Conservation (phyloP, 1,139 yeast genomes). For the Hansenula lynferdii region DNA sequence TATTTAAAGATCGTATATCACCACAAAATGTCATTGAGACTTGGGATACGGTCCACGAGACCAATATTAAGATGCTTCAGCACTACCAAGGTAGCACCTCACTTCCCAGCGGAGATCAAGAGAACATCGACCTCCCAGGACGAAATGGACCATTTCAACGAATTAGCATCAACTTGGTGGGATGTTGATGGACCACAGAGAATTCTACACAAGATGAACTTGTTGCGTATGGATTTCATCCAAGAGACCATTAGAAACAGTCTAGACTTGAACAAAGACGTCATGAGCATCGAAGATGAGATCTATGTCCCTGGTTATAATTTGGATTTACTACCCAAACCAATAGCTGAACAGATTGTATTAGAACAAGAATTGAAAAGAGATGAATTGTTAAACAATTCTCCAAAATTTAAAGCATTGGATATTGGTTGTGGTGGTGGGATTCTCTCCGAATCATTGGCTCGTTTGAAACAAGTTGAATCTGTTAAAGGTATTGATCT, state of each 20-base stretch:
- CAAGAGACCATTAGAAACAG: constrained; percentile 49
- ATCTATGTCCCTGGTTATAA: constrained; percentile 79
- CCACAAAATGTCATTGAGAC: too few relatives aligned
- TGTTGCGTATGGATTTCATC: constrained; percentile 83
- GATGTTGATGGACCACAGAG: constrained; percentile 91
- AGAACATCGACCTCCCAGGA: constrained; percentile 28
- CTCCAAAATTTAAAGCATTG: constrained; percentile 44
- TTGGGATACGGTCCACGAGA: too few relatives aligned
- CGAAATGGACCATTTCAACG: constrained; percentile 78
- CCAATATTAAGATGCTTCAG: too few relatives aligned
- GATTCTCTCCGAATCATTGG: constrained; percentile 78
- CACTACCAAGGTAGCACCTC: neutral
- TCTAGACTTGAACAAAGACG: constrained; percentile 39
- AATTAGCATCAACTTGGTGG: constrained; percentile 94
- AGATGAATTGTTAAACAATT: constrained; percentile 31
- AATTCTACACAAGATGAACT: constrained; percentile 90
- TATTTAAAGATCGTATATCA: too few relatives aligned
- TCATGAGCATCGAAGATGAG: constrained; percentile 40
- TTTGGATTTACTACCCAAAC: constrained; percentile 56
- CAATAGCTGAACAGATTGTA: constrained; percentile 42
- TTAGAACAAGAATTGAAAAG: constrained; percentile 39
- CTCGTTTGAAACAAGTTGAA: constrained; percentile 61
- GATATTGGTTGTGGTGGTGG: constrained; percentile 99
- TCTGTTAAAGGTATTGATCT: constrained; percentile 80
- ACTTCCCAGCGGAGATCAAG: neutral